Evolutionary conservation across 106 monocot species (phyloP), one percentile per base, ranked within the genome.

Genomic region (Allium fistulosum): DNA sequence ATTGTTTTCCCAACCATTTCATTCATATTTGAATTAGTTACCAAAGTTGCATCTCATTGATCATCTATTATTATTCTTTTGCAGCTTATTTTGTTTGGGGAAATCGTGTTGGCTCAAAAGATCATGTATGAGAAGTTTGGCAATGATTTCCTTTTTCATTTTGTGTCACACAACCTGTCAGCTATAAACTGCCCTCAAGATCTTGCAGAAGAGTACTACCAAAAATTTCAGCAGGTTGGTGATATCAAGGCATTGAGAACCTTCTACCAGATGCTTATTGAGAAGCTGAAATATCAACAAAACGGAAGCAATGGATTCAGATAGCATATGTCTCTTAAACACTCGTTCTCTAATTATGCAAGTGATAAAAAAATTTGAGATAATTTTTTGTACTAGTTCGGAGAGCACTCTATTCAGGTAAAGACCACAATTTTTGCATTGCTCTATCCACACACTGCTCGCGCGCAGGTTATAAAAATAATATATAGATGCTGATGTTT

Each of bases 241-340:
- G 88, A 92, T 73, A 76, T 84, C 59, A 92, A 92, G 70, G 73
- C 78, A 47, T 76, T 97, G 62, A 92, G 63, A 65, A 74, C 88
- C 14, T 92, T 89, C 56, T 97, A 92, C 48, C 88, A 89, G 60
- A 89, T 85, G 51, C 81, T 92, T 58, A 72, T 97, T 61, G 82
- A 84, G 75, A 88, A 82, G 67, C 82, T 97, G 80, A 88, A 92
- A 82, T 92, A 81, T 49, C 80, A 89, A 58, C 86, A 92, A 72
- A 97, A 97, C 81, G 96, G 96, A 53, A 92, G 92, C 49, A 72
- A 92, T 63, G 86, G 80, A 59, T 92, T 88, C 89, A 88, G 96
- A 92, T 97, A 97, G 80, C 82, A 85, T 56, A 37, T 37, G 37
- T 37, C 37, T 37, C 37, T 37, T 37, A 37, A 37, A 37, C 37